A percentile compares a stretch with the other conserved stretches of the same genome.
These are phyloP conservation scores for Brettanomyces anomalus DNA, from an alignment of 805 yeast species.

Conservation along the genomic window DNA sequence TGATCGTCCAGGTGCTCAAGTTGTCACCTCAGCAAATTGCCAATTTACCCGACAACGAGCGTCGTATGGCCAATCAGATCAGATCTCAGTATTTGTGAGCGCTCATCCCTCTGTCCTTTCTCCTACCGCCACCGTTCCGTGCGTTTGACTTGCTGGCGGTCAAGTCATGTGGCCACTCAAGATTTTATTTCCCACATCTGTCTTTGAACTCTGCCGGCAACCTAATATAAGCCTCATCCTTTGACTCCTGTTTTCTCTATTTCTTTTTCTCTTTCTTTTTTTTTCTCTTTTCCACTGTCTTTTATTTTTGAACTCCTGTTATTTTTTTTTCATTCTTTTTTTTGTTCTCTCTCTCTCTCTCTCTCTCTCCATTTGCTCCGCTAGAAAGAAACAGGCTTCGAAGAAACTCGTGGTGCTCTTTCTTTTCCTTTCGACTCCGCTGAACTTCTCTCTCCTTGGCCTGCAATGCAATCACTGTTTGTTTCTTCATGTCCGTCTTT, in stretches of 20 bases:
- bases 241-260: not conserved
- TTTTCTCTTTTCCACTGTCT: not conserved
- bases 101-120: not conserved
- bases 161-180: too few relatives aligned
- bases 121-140: too few relatives aligned
- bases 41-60: constrained; percentile 41
- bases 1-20: constrained; percentile 44
- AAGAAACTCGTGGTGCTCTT: too few relatives aligned
- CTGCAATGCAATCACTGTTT: too few relatives aligned
- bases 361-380: not conserved
- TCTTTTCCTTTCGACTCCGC: too few relatives aligned
- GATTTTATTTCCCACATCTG: too few relatives aligned
- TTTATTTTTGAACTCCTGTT: not conserved
- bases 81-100: constrained; percentile 41
- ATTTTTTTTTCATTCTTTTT: not conserved
- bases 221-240: not conserved
- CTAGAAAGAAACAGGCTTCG: too few relatives aligned
- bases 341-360: not conserved
- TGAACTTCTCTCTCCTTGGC: too few relatives aligned
- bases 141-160: too few relatives aligned
- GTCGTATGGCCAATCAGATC: constrained; percentile 45
- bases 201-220: too few relatives aligned
- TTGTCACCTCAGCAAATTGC: constrained; percentile 42
- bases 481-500: too few relatives aligned
- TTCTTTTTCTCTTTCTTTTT: not conserved